Evolutionary conservation across 2,329 filamentous ascomycete species (phyloP), one percentile per base, ranked within the genome.

Genomic region (Hawksworthiomyces lignivorus): DNA sequence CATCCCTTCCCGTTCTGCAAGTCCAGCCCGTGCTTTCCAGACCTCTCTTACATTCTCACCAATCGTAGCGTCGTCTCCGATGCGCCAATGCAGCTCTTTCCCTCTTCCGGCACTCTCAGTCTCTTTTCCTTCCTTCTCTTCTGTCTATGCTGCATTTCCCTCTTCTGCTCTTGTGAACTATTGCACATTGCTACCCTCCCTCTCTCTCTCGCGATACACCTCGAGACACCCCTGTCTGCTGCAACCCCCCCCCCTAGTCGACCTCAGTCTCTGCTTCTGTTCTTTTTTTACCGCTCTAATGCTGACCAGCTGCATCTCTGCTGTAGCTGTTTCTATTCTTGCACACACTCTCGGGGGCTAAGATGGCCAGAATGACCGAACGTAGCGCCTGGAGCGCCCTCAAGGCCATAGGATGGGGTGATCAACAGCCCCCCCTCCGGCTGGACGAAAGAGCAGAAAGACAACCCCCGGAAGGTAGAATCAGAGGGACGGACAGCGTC

Each of bases 11-110:
- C 28, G 9, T 19, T 14, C 28, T 40, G 14, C 27, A 26, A 12
- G 8, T 26, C 12, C 24, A 26, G 24, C 8, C 24, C 41, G 19
- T 39, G 24, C 30, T 18, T n/a, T 7, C n/a, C 15, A 32, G 15
- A 11, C 17, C 26, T n/a, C 18, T 26, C 20, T 37, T 14, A 33
- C 11, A 19, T 32, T 35, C 32, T 15, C 32, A 36, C 39, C 39
- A 44, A 44, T 44, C 41, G 30, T 26, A 35, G 12, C 31, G 7
- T 14, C 12, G 10, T 5, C 17, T 14, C 30, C 17, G 17, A 39
- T 17, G 41, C 36, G 41, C 36, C 36, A 31, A 36, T 39, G 41
- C 41, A 39, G 19, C 28, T 26, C 33, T 39, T 11, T 36, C 37
- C 20, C 28, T 17, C 21, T 33, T 33, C 19, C 28, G 4, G 14